These are phyloP conservation scores for Cadophora sp. DNA, from an alignment of 2,329 filamentous ascomycete species.

Conservation along the genomic window DNA sequence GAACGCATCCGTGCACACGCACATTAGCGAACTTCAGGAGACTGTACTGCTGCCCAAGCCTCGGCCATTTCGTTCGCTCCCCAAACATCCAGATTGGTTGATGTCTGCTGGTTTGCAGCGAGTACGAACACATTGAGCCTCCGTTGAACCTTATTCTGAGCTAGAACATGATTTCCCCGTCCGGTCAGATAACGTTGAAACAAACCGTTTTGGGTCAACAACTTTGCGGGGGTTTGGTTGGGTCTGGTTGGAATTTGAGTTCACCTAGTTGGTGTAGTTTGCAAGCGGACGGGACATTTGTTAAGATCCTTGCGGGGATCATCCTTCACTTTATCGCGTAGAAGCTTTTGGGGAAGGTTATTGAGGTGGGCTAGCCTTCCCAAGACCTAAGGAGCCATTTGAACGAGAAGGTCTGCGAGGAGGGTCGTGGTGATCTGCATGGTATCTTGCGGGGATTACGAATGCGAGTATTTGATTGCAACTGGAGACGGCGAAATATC, in stretches of 20 bases:
- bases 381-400: no score
- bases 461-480: no score
- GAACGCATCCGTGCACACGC: neutral
- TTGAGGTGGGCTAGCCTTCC: neutral
- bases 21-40: neutral
- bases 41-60: neutral
- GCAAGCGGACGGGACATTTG: no score
- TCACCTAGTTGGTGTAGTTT: no score
- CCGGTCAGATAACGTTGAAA: neutral
- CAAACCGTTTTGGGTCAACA: neutral
- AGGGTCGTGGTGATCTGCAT: no score
- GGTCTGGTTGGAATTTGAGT: no score
- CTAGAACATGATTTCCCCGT: neutral
- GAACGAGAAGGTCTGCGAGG: no score
- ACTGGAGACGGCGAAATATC: no score
- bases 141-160: neutral
- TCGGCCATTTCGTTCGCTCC: neutral
- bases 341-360: neutral
- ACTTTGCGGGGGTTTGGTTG: no score
- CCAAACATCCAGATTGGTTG: neutral
- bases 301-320: neutral
- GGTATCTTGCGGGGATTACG: no score
- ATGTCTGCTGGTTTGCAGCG: neutral
- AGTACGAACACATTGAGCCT: neutral
- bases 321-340: neutral